Evolutionary conservation across 2,329 filamentous ascomycete species (phyloP).

Genomic region (Fusarium graminum): DNA sequence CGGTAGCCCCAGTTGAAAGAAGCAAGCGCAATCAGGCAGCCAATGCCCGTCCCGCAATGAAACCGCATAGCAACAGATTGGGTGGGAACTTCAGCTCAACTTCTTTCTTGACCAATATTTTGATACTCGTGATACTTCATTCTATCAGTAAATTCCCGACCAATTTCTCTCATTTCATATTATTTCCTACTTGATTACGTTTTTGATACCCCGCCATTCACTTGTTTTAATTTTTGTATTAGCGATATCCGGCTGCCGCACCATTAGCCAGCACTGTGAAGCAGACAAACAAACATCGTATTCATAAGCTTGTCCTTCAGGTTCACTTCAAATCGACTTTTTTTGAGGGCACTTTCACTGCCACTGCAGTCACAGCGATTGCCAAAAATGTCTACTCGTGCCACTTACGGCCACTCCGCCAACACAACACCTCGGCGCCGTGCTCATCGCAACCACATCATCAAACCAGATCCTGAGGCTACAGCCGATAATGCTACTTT

Average conservation of each 20-base stretch:
- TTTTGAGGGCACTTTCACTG: background rate
- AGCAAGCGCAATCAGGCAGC: slow-evolving; percentile 38
- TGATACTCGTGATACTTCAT: slow-evolving; percentile 11
- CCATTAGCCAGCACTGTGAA: slow-evolving; percentile 8
- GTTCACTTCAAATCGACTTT: background rate
- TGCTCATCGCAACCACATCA: slow-evolving; percentile 31
- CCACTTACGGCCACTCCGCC: slow-evolving; percentile 23
- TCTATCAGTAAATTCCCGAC: background rate
- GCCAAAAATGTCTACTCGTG: slow-evolving; percentile 36
- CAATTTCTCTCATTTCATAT: background rate
- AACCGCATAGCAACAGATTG: slow-evolving; percentile 22
- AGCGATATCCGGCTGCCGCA: background rate
- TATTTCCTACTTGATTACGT: background rate
- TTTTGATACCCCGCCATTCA: slow-evolving; percentile 12
- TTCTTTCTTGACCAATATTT: slow-evolving; percentile 11
- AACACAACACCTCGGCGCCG: slow-evolving; percentile 45
- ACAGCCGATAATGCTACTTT: slow-evolving; percentile 20
- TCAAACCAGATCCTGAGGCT: slow-evolving; percentile 50
- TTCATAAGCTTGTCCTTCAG: slow-evolving; percentile 4
- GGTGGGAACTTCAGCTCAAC: slow-evolving; percentile 34
- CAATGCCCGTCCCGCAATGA: slow-evolving; percentile 30
- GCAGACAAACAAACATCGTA: slow-evolving; percentile 11
- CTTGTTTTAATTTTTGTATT: slow-evolving; percentile 1
- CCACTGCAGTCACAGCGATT: background rate
- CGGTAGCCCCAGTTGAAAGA: slow-evolving; percentile 37